These are phyloP conservation scores for Ogataea hybrid DNA, from an alignment of 1,139 yeast species.

Conservation along the genomic window DNA sequence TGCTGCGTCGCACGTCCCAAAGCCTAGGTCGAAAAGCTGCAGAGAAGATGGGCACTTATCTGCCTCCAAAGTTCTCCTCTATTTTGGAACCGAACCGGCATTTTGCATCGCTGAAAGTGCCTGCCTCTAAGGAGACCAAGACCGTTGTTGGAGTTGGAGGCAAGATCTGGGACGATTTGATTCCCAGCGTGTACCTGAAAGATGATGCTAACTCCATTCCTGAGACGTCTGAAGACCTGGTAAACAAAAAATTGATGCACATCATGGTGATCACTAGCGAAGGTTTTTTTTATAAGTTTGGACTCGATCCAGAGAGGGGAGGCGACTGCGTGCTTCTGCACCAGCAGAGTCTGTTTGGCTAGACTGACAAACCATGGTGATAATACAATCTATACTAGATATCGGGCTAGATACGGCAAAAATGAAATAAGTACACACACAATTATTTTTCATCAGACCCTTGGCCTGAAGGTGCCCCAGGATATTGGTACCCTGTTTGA, in stretches of 20 bases:
- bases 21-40: conserved; percentile 68
- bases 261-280: conserved; percentile 84
- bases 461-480: conserved; percentile 12
- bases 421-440: conserved; percentile 1
- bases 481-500: conserved; percentile 18
- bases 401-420: conserved; percentile 6
- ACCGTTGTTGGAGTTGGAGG: conserved; percentile 58
- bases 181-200: conserved; percentile 22
- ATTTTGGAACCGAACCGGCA: conserved; percentile 90
- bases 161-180: conserved; percentile 32
- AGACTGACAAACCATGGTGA: conserved; percentile 4
- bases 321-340: conserved; percentile 86
- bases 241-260: conserved; percentile 52
- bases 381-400: conserved; percentile 12
- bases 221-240: conserved; percentile 15
- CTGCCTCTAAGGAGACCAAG: conserved; percentile 59
- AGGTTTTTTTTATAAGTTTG: conserved; percentile 83
- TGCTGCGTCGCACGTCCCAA: conserved; percentile 57
- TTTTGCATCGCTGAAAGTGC: conserved; percentile 88
- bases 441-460: conserved; percentile 9
- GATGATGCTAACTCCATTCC: conserved; percentile 18
- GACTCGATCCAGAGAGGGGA: conserved; percentile 84
- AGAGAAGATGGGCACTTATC: conserved; percentile 81
- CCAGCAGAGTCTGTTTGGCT: conserved; percentile 38
- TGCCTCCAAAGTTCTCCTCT: conserved; percentile 82